Evolutionary conservation across 2,329 filamentous ascomycete species (phyloP), one percentile per base, ranked within the genome.

Genomic region (Diaporthe helianthi): DNA sequence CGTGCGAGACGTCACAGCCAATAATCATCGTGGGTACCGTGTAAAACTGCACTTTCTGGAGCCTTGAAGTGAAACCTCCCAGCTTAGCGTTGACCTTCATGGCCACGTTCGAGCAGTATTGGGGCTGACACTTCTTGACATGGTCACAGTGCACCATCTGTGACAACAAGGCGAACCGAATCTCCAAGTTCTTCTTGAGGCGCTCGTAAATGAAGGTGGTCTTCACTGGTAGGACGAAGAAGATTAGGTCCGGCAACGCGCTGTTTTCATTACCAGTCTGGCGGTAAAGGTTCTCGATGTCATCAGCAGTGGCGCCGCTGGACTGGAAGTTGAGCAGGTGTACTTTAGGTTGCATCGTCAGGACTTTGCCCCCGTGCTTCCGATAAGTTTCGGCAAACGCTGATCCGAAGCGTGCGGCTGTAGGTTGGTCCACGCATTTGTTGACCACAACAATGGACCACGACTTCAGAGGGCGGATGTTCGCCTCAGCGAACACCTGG

Each of bases 11-110:
- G 77, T 99, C 96, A 0, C 93, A 91, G 26, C 95, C 96, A 70
- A 99, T 91, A 58, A 98, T 89, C 86, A 97, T 91, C 0, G 93
- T 96, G 0, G 89, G 86, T 0, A 76, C 77, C 1, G 77, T 76
- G 74, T 85, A 86, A 71, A 83, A 84, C 77, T 15, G 80, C 75
- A 75, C 79, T 64, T 72, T 77, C 46, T 76, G 71, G 10, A 82
- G 77, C 53, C 78, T 83, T 65, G 82, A 90, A 1, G 93, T 98
- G 0, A 88, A 86, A 7, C 96, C 96, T 17, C 96, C 96, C 2
- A 99, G 86, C 83, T 99, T 99, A 4, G 93, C 92, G 75, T 99
- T 98, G 73, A 99, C 89, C 83, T 99, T 99, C 93, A 99, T 96
- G 72, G 90, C 87, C 0, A 99, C 93, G 72, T 99, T 99, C 1